phyloP scores from a whole-genome alignment of 2,329 filamentous ascomycete species.

The Lasiodiplodia gonubiensis region DNA sequence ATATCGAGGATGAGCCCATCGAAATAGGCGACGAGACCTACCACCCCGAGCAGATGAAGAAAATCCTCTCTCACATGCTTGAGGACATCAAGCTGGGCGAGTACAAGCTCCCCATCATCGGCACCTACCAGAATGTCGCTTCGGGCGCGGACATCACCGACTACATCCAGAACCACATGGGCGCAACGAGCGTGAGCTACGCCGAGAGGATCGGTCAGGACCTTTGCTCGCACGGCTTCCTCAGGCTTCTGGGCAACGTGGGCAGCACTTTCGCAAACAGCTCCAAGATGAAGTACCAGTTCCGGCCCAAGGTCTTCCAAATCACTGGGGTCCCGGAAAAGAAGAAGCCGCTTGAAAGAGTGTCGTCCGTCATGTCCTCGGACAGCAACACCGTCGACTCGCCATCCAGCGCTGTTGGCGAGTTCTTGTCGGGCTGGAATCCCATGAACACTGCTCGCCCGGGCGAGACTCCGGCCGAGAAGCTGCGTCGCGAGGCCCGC shows the following conservation, averaged over 20 bases:
- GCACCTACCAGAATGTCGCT: conserved; percentile 92
- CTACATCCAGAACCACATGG: conserved; percentile 89
- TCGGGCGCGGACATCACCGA: conserved; percentile 92
- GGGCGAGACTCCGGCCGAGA: conserved; percentile 90
- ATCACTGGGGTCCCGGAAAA: conserved; percentile 87
- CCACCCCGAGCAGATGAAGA: conserved; percentile 84
- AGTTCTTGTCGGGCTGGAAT: conserved; percentile 92
- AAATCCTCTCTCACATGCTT: conserved; percentile 84
- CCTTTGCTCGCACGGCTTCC: conserved; percentile 80
- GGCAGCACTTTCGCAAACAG: conserved; percentile 97
- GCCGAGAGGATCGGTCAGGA: conserved; percentile 96
- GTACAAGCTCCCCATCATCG: conserved; percentile 92
- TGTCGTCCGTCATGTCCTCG: conserved; percentile 70
- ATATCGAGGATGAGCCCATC: conserved; percentile 75
- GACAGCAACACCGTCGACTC: conserved; percentile 69
- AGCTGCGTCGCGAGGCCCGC: conserved; percentile 82
- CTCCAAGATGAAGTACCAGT: conserved; percentile 96
- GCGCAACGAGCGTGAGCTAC: conserved; percentile 81
- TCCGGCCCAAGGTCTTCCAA: conserved; percentile 91
- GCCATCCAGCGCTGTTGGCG: conserved; percentile 81
- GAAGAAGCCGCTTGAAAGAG: conserved; percentile 73
- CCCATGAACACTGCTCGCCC: conserved; percentile 86
- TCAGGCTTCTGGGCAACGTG: conserved; percentile 91
- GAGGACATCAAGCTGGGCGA: conserved; percentile 86
- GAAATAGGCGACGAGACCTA: conserved; percentile 93